These are phyloP conservation scores for Alternaria sp. DNA, from an alignment of 2,329 filamentous ascomycete genomes.

Conservation along the genomic window DNA sequence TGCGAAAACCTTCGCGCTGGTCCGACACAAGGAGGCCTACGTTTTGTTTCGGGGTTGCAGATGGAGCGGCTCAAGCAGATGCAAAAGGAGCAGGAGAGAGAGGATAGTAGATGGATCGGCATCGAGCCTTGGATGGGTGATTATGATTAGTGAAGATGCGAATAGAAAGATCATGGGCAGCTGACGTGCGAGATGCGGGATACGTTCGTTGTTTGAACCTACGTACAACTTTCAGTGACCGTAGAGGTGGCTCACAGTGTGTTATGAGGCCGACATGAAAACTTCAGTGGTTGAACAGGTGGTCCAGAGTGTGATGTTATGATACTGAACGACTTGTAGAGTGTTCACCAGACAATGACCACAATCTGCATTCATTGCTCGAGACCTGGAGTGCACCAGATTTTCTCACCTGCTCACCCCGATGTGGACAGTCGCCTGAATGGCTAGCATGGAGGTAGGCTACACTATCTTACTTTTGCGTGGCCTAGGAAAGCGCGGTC, in stretches of 20 bases:
- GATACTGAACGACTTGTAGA: too few relatives aligned
- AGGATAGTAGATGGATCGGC: background rate
- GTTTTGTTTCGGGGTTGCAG: background rate
- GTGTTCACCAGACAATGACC: too few relatives aligned
- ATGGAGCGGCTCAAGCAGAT: background rate
- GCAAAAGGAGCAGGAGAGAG: background rate
- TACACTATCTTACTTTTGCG: background rate
- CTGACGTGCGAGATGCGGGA: too few relatives aligned
- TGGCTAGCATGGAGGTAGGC: background rate
- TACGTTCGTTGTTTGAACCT: too few relatives aligned
- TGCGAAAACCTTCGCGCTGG: background rate
- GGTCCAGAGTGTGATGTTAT: background rate
- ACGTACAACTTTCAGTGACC: too few relatives aligned
- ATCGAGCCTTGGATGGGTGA: background rate
- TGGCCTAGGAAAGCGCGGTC: background rate
- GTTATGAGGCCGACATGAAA: too few relatives aligned
- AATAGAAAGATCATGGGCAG: too few relatives aligned
- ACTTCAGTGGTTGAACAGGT: too few relatives aligned
- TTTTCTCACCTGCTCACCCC: background rate
- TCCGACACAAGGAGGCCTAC: background rate
- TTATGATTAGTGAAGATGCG: too few relatives aligned
- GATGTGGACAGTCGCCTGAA: background rate
- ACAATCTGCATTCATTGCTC: too few relatives aligned
- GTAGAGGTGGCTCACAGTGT: too few relatives aligned
- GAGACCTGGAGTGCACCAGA: too few relatives aligned